Percentiles rank a stretch among this genome's conserved stretches.
Evolutionary conservation across 2,329 filamentous ascomycete genomes (phyloP).

Genomic region (Alternaria novae-zelandiae): DNA sequence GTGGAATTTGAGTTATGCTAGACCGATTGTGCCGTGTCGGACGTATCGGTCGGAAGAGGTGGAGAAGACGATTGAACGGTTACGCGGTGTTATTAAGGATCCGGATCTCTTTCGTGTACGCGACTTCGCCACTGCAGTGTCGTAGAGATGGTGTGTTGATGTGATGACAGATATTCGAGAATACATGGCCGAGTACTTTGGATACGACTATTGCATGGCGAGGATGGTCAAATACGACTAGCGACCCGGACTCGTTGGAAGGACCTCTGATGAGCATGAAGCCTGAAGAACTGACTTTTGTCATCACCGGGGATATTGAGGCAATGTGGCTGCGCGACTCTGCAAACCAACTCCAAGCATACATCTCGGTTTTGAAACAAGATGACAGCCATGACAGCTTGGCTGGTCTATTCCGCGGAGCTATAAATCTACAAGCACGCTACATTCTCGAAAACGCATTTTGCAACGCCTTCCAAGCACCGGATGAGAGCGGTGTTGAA

Average conservation of each 20-base stretch:
- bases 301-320: slow-evolving; percentile 65
- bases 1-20: slow-evolving; percentile 53
- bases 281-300: slow-evolving; percentile 61
- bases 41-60: slow-evolving; percentile 53
- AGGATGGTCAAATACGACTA: slow-evolving; percentile 60
- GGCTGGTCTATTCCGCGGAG: slow-evolving; percentile 70
- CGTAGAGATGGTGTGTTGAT: neutral
- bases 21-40: slow-evolving; percentile 53
- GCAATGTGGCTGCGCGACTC: slow-evolving; percentile 62
- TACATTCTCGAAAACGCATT: slow-evolving; percentile 67
- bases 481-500: slow-evolving; percentile 53
- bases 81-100: slow-evolving; percentile 50
- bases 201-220: slow-evolving; percentile 76
- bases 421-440: slow-evolving; percentile 73
- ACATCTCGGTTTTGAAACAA: slow-evolving; percentile 63
- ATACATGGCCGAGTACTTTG: slow-evolving; percentile 76
- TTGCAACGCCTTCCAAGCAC: slow-evolving; percentile 61
- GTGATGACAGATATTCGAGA: slow-evolving; percentile 63
- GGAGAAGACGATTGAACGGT: slow-evolving; percentile 47
- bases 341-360: slow-evolving; percentile 75
- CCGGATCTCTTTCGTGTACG: slow-evolving; percentile 65
- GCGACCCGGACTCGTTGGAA: neutral
- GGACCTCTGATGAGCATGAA: slow-evolving; percentile 5
- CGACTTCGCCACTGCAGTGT: neutral
- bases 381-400: slow-evolving; percentile 57